Evolutionary conservation across 371 early-diverging fungal genomes (phyloP), one percentile per base, ranked within the genome.

Genomic region (Paramicrosporidium saccamoebae): DNA sequence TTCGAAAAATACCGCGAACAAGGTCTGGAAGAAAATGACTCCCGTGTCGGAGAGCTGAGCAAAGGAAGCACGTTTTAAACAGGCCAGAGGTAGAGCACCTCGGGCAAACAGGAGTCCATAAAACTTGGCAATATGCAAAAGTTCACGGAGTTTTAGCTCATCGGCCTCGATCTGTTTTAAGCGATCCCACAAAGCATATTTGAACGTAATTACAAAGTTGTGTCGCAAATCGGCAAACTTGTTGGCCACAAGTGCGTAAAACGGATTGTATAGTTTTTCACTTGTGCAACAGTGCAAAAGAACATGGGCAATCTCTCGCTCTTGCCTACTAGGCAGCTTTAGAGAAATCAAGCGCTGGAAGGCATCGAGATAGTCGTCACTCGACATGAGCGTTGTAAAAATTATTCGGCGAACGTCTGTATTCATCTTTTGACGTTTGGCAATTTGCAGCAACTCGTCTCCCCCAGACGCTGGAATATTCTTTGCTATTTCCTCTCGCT

Each of bases 181-280:
- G 31, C 66, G 58, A 41, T 90, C 92, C 92, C 92, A 90, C 12
- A 90, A 51, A 11, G 65, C 58, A 33, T 69, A 90, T 51, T 81
- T 78, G 37, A 75, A 66, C 2, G 92, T 90, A 27, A 86, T 58
- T 44, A 65, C 68, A 47, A 60, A 69, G 6, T 64, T 59, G 40
- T 67, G 65, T 25, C 58, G 53, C 13, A 52, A 45, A 16, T 48
- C 42, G 40, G 75, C 75, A 22, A 90, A 42, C 24, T 58, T 43
- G 20, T 63, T 48, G 6, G 64, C 66, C 2, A 86, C 66, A 19
- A 77, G 52, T 23, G 71, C 57, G 30, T 90, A 90, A 39, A 64
- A 90, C n/a, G 84, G 78, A 41, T 90, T 90, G 46, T 65, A 74
- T 7, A 55, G 51, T 35, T 53, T 53, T 47, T 84, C 88, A 38